Evolutionary conservation across 2,329 filamentous ascomycete genomes (phyloP), one percentile per base, ranked within the genome.

Genomic region (Plenodomus lindquistii): DNA sequence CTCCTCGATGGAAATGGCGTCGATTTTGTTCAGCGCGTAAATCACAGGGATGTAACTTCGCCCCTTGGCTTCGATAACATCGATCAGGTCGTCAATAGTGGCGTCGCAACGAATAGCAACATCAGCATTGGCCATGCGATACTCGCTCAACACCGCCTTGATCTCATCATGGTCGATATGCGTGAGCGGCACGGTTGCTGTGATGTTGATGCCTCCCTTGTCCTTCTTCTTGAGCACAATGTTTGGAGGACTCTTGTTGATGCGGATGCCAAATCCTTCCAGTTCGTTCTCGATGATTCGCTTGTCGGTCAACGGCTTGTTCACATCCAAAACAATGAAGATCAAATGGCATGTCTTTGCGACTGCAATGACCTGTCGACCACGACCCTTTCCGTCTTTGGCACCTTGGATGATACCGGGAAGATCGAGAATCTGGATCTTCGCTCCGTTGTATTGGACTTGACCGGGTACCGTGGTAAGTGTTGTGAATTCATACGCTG

Each of bases 141-240:
- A 99, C 75, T 99, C 94, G 76, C 82, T 85, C 90, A 99, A 93
- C 62, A 99, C 94, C 44, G 94, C 94, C 78, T 90, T 95, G 80
- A 99, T 96, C 79, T 99, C 94, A 68, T 96, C 94, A 61, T 91
- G 82, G 72, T 94, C 89, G 67, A 99, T 96, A 75, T 99, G 91
- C 19, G 88, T 88, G 61, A 99, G 79, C 4, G 92, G 91, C 37
- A 94, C 87, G 2, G 94, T 99, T 75, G 85, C 94, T n/a, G 92
- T 96, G 69, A 99, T 94, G 68, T 89, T 92, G 69, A 99, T 85
- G 29, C 94, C 94, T 62, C 94, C 94, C 78, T 97, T 97, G 76
- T 99, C 94, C 81, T 99, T 99, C 81, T 99, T 99, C 77, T 87
- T 95, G 81, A 97, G 96, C n/a, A 94, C 89, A 67, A 99, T 99